Evolutionary conservation across 495 filamentous ascomycete genomes (phyloP), one percentile per base, ranked within the genome.

Genomic region (Trichoderma parareesei): DNA sequence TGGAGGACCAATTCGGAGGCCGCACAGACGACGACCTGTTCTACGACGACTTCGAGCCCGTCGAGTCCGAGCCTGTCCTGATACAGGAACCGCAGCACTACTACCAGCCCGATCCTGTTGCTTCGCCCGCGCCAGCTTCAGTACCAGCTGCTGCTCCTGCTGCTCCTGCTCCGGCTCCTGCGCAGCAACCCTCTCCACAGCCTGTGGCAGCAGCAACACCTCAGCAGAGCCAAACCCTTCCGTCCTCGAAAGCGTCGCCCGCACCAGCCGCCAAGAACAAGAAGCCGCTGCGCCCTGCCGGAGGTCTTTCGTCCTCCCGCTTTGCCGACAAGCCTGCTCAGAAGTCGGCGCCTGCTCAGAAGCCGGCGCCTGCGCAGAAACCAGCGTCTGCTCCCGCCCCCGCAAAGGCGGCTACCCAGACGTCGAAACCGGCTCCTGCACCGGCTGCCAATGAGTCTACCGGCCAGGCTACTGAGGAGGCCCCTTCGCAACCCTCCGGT

Each of bases 11-110:
- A 65, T 82, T 81, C 43, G 76, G 76, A 64, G 79, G 79, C 38
- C 70, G 79, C 14, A 82, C 79, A 44, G 79, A 82, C 67, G 79
- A 82, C 63, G 79, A 81, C 64, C 73, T 82, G 65, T 82, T 82
- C 60, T 73, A 77, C 7, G 79, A 82, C 62, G 79, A 82, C 59
- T 80, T 80, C 61, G 79, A 82, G 68, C 77, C 76, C 16, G 71
- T 80, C 33, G 66, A 65, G 27, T 46, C 53, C 33, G 55, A 65
- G 41, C 10, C 64, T 33, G 38, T 46, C 7, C 11, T 60, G 38
- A 48, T 43, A 14, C 18, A 33, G 2, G 63, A 65, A 27, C 27
- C 27, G 27, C 64, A 73, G 11, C 49, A 53, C 35, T 48, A 57
- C 27, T 57, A 65, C 1, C 35, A 63, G 49, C 62, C 69, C 4